Percentiles rank a stretch among this genome's conserved stretches.
phyloP scores from a whole-genome alignment of 2,329 filamentous ascomycete genomes.

The Colletotrichum echinochloae region DNA sequence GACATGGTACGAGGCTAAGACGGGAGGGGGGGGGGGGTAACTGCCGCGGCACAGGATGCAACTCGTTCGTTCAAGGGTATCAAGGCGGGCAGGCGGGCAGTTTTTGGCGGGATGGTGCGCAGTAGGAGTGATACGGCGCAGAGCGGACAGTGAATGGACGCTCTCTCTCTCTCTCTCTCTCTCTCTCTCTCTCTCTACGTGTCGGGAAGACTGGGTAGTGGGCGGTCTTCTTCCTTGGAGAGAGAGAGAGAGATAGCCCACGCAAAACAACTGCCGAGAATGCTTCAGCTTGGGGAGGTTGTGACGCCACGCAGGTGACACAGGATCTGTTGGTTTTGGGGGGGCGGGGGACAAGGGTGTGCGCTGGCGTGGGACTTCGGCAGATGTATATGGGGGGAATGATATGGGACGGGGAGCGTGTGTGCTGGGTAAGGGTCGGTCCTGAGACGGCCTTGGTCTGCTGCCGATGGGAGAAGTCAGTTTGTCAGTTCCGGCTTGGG shows the following conservation, averaged over 20 bases:
- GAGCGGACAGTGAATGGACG: not conserved
- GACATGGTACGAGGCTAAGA: too few relatives aligned
- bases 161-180: not conserved
- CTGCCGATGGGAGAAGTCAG: not conserved
- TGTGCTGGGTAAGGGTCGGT: conserved; percentile 34
- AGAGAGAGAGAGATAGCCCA: not conserved
- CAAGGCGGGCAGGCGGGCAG: too few relatives aligned
- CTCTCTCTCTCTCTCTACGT: too few relatives aligned
- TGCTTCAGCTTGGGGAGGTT: conserved; percentile 24
- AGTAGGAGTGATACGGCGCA: not conserved
- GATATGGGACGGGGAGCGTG: not conserved
- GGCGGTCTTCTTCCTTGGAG: too few relatives aligned
- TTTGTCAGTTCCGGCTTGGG: not conserved
- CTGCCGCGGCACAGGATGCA: not conserved
- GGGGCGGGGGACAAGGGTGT: conserved; percentile 14
- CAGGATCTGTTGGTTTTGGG: conserved; percentile 9
- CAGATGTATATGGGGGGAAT: conserved; percentile 27
- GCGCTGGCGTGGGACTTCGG: conserved; percentile 26
- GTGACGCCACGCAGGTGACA: conserved; percentile 26
- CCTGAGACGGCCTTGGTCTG: conserved; percentile 17
- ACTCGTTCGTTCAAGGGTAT: not conserved
- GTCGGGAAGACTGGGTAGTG: too few relatives aligned
- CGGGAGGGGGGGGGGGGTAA: too few relatives aligned
- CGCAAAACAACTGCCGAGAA: conserved; percentile 34
- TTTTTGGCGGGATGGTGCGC: not conserved